A percentile compares a stretch with the other conserved stretches of the same genome.
These are phyloP conservation scores for Tetrapisispora namnaoensis DNA, from an alignment of 805 yeast species.

Conservation along the genomic window DNA sequence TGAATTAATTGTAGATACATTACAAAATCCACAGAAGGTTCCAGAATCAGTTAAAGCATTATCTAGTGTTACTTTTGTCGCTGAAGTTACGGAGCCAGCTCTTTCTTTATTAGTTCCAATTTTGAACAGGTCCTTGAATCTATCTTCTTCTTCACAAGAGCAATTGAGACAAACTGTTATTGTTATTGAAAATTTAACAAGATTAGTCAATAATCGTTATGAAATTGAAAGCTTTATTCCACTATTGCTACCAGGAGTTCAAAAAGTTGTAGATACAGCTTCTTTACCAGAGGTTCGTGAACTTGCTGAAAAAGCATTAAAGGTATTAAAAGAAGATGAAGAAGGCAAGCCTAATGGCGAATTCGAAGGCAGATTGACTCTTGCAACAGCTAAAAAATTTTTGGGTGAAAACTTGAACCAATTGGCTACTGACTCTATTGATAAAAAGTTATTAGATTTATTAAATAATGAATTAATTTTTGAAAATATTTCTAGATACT, in stretches of 20 bases:
- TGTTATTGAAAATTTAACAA: conserved; percentile 89
- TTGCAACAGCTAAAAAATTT: conserved; percentile 43
- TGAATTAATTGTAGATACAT: conserved; percentile 74
- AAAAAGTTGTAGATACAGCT: conserved; percentile 80
- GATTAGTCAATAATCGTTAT: conserved; percentile 86
- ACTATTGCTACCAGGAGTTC: conserved; percentile 78
- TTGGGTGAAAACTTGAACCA: conserved; percentile 21
- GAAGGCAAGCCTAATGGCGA: conserved; percentile 40
- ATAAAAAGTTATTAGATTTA: conserved; percentile 13
- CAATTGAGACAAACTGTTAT: conserved; percentile 94
- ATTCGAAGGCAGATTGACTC: conserved; percentile 64
- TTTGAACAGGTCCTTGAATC: conserved; percentile 76
- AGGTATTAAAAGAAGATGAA: conserved; percentile 75
- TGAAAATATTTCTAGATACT: conserved; percentile 42
- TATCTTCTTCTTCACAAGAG: conserved; percentile 82
- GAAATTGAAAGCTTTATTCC: conserved; percentile 89
- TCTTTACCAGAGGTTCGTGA: conserved; percentile 95
- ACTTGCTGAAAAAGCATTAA: conserved; percentile 76
- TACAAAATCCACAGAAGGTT: conserved; percentile 82
- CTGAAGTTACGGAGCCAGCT: conserved; percentile 97
- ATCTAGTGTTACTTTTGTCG: conserved; percentile 91
- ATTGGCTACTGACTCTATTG: conserved; percentile 2
- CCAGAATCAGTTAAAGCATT: conserved; percentile 82
- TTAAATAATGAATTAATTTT: conserved; percentile 27
- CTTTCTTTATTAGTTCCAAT: conserved; percentile 85